Conservation (phyloP, 106 monocot species). For the Xerophyta viscosa region DNA sequence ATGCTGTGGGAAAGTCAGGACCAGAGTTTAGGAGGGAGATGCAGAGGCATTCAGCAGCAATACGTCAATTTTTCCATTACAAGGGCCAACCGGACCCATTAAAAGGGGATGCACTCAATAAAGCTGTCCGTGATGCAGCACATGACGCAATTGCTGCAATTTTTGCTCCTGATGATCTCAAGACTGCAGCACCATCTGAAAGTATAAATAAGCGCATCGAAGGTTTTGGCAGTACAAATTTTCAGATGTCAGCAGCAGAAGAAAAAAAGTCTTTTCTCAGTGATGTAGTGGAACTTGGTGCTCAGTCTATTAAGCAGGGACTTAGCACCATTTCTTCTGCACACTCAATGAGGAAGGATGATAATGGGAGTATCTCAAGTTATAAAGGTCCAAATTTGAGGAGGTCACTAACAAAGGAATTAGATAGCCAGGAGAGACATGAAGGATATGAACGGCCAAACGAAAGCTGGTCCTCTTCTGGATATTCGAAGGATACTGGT, state of each 20-base stretch:
- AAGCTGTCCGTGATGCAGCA: constrained; percentile 90
- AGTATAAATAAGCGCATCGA: constrained; percentile 69
- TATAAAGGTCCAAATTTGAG: constrained; percentile 79
- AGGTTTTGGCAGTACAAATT: constrained; percentile 97
- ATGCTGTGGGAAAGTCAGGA: constrained; percentile 87
- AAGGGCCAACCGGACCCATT: constrained; percentile 84
- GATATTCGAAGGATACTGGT: constrained; percentile 24
- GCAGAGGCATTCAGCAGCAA: constrained; percentile 72
- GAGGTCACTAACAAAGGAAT: constrained; percentile 80
- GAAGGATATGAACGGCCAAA: constrained; percentile 28
- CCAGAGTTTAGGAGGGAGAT: constrained; percentile 85
- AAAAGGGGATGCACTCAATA: constrained; percentile 94
- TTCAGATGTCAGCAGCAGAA: constrained; percentile 45
- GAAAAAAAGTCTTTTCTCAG: constrained; percentile 95
- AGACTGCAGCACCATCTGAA: constrained; percentile 35
- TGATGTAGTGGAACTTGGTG: constrained; percentile 86
- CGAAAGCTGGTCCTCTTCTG: constrained; percentile 37
- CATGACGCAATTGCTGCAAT: constrained; percentile 74
- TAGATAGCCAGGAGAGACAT: constrained; percentile 38
- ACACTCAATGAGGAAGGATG: constrained; percentile 65
- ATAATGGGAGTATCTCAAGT: constrained; percentile 30
- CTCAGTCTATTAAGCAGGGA: constrained; percentile 71
- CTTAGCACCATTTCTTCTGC: constrained; percentile 66
- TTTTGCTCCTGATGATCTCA: constrained; percentile 65
- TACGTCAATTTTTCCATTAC: constrained; percentile 79